Base-by-base conservation (phyloP, 257 asterid genomes). In the Perilla frutescens region DNA sequence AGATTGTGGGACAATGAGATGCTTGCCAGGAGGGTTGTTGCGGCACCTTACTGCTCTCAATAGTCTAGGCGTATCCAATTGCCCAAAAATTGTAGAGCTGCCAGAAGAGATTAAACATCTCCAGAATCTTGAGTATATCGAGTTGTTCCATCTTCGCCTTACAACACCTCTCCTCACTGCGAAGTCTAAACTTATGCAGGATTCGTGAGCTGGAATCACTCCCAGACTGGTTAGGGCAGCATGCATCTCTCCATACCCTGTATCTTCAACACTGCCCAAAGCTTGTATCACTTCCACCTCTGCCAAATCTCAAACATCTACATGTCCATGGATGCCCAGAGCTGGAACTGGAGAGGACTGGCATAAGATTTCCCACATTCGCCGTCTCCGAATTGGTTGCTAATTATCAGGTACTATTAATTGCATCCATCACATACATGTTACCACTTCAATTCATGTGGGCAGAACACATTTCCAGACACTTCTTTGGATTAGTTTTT, bases 241-340 rank as follows among this genome's bases (percentile, higher is more conserved):
- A 71, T 10, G 57, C 62, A 2, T 53, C 44, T 69, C 78, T 77
- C 9, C 29, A n/a, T 8, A 6, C 3, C 7, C 54, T 81, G 59
- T 1, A 1, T 26, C 41, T 77, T 9, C 0, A 1, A 0, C 0
- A 34, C 7, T 78, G 79, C 66, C 64, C 68, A 39, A 70, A 61
- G 8, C 53, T 81, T 15, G 55, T 59, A 31, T 59, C 72, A 44
- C 74, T 82, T 69, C 83, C 86, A 7, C 34, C 45, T 4, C 43
- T 73, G 79, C 15, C 47, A 48, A 58, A 66, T 48, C 80, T 81
- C 48, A 7, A 4, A 1, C 41, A n/a, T 75, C 8, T 9, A 3
- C 0, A 49, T 57, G 6, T 20, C 5, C 31, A 6, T 0, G 11
- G 34, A 12, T 80, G 83, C 20, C 63, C 78, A 15, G 73, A 62